Conservation (phyloP, 352 stramenopile genomes). For the Globisporangium cystogenes region DNA sequence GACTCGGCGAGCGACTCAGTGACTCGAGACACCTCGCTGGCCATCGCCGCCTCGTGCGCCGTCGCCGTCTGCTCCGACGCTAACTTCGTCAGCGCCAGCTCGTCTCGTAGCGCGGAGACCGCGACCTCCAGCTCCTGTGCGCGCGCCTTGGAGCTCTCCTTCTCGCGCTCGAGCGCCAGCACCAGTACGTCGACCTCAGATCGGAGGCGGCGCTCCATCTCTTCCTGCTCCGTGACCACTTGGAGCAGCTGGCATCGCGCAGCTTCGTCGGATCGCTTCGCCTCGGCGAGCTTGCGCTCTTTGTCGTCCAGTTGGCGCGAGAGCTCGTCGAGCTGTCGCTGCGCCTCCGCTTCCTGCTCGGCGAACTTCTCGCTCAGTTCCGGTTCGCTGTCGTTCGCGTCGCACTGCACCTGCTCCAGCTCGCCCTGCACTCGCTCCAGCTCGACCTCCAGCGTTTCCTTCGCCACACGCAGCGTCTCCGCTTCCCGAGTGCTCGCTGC, state of each 20-base stretch:
- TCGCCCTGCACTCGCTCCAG: conserved; percentile 17
- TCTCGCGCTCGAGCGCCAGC: conserved; percentile 39
- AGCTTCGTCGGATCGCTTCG: conserved; percentile 26
- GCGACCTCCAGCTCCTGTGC: conserved; percentile 34
- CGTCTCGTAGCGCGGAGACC: conserved; percentile 26
- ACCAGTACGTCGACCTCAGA: conserved; percentile 34
- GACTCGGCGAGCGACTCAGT: conserved; percentile 29
- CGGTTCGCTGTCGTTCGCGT: background rate
- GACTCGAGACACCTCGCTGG: conserved; percentile 26
- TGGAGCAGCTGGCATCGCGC: conserved; percentile 33
- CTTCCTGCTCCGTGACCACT: conserved; percentile 36
- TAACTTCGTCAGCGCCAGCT: conserved; percentile 22
- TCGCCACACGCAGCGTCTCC: conserved; percentile 26
- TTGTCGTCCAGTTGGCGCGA: conserved; percentile 19
- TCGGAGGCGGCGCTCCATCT: conserved; percentile 33
- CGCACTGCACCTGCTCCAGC: conserved; percentile 2
- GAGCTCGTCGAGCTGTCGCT: conserved; percentile 22
- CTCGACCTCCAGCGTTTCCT: conserved; percentile 28
- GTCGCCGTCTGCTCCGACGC: conserved; percentile 28
- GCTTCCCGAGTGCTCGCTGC: conserved; percentile 28
- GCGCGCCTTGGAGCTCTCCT: conserved; percentile 29
- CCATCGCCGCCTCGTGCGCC: conserved; percentile 15
- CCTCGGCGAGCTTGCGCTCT: conserved; percentile 26
- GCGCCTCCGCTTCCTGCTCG: conserved; percentile 11
- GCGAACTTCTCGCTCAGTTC: conserved; percentile 28